These are phyloP conservation scores for Yamadazyma blattariae DNA, from an alignment of 1,139 yeast genomes.

Conservation along the genomic window DNA sequence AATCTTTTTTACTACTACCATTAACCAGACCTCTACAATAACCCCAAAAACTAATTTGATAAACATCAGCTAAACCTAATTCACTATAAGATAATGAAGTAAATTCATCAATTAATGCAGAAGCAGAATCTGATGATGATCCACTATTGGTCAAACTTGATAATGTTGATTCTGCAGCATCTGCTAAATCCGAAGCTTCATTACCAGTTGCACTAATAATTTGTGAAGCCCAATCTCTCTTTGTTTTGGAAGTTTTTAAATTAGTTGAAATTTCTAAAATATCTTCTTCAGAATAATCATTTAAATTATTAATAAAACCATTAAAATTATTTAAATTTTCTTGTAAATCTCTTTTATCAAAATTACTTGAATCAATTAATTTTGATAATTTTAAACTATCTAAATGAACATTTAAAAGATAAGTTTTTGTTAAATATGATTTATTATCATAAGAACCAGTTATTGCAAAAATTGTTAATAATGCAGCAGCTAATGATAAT, in stretches of 20 bases:
- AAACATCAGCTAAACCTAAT: conserved; percentile 59
- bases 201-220: conserved; percentile 15
- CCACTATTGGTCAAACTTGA: conserved; percentile 6
- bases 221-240: conserved; percentile 16
- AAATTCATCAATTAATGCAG: conserved; percentile 15
- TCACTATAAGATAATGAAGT: conserved; percentile 17
- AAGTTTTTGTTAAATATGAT: conserved; percentile 33
- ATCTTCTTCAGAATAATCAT: neutral
- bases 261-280: too few species aligned
- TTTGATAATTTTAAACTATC: conserved; percentile 30
- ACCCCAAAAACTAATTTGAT: conserved; percentile 69
- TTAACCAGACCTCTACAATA: conserved; percentile 57
- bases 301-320: too few species aligned
- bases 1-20: conserved; percentile 9
- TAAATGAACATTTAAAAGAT: conserved; percentile 38
- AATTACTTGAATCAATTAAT: conserved; percentile 19
- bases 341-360: conserved; percentile 7
- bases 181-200: too few species aligned
- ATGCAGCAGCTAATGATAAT: conserved; percentile 31
- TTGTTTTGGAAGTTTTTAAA: conserved; percentile 8
- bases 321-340: too few species aligned
- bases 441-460: conserved; percentile 42
- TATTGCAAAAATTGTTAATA: conserved; percentile 39
- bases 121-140: conserved; percentile 10
- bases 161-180: conserved; percentile 6